These are phyloP conservation scores for Lecanicillium sp. DNA, from an alignment of 2,329 filamentous ascomycete genomes.

Conservation along the genomic window DNA sequence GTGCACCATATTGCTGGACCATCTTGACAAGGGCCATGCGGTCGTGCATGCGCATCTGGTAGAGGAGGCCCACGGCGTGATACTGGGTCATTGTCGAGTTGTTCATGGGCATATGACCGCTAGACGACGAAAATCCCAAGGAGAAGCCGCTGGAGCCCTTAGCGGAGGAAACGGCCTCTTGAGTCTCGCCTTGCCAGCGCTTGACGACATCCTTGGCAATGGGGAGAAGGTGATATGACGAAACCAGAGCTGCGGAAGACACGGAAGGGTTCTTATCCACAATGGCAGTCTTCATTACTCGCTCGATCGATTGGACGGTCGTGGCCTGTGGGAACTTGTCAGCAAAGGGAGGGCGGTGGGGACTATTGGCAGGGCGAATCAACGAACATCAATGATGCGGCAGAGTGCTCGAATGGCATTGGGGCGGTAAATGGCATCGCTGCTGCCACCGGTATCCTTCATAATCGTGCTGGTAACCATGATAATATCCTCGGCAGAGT, in stretches of 20 bases:
- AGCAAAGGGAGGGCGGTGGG: conserved; percentile 11
- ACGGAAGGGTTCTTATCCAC: conserved; percentile 98
- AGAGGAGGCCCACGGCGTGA: conserved; percentile 92
- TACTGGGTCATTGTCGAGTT: conserved; percentile 98
- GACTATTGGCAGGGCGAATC: neutral
- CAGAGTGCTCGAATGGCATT: conserved; percentile 95
- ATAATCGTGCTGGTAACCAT: conserved; percentile 99
- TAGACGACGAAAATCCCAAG: conserved; percentile 80
- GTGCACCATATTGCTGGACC: conserved; percentile 96
- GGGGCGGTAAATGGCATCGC: conserved; percentile 85
- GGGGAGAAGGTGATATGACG: conserved; percentile 94
- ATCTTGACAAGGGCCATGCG: conserved; percentile 99
- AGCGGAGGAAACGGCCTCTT: conserved; percentile 84
- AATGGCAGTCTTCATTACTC: conserved; percentile 97
- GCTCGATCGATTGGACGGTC: conserved; percentile 94
- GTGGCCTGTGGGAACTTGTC: conserved; percentile 55
- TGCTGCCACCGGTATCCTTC: conserved; percentile 97
- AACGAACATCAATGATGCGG: conserved; percentile 85
- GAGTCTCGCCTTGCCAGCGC: conserved; percentile 97
- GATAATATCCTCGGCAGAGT: conserved; percentile 95
- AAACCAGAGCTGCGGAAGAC: conserved; percentile 90
- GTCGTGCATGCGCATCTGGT: conserved; percentile 96
- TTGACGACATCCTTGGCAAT: conserved; percentile 92
- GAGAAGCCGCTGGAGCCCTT: conserved; percentile 89
- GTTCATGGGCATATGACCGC: conserved; percentile 68